Evolutionary conservation across 139 green algal genomes (phyloP).

Genomic region (Chara braunii): DNA sequence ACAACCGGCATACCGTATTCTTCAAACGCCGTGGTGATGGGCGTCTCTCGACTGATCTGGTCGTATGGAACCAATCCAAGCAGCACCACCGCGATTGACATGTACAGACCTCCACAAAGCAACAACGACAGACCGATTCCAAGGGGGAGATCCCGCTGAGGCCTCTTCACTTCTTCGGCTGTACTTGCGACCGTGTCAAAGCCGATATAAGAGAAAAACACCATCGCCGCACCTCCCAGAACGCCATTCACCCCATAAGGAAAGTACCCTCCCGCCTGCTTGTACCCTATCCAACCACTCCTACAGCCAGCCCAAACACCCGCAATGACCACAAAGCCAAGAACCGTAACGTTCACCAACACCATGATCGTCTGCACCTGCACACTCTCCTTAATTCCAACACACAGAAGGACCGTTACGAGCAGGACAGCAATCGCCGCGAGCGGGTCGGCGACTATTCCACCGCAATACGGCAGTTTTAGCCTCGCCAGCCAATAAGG

Average conservation of each 20-base stretch:
- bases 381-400: slow-evolving; percentile 29
- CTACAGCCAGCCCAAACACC: slow-evolving; percentile 4
- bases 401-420: slow-evolving; percentile 9
- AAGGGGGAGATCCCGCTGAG: slow-evolving; percentile 25
- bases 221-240: slow-evolving; percentile 28
- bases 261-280: slow-evolving; percentile 10
- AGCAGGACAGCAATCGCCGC: slow-evolving; percentile 7
- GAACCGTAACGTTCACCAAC: slow-evolving; percentile 16
- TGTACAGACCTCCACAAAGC: slow-evolving; percentile 10
- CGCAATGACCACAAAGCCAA: slow-evolving; percentile 21
- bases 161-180: slow-evolving; percentile 35
- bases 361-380: slow-evolving; percentile 11
- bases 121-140: slow-evolving; percentile 5
- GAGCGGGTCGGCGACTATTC: slow-evolving; percentile 8
- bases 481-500: not conserved
- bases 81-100: slow-evolving; percentile 10
- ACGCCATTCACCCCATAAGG: slow-evolving; percentile 24
- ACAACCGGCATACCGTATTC: not conserved
- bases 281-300: slow-evolving; percentile 18
- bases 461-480: too few species aligned
- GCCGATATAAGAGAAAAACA: slow-evolving; percentile 37
- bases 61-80: slow-evolving; percentile 8
- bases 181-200: slow-evolving; percentile 22
- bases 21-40: slow-evolving; percentile 14
- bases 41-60: slow-evolving; percentile 14